Evolutionary conservation across 441 rosid species (phyloP).

Genomic region (Melastoma candidum): DNA sequence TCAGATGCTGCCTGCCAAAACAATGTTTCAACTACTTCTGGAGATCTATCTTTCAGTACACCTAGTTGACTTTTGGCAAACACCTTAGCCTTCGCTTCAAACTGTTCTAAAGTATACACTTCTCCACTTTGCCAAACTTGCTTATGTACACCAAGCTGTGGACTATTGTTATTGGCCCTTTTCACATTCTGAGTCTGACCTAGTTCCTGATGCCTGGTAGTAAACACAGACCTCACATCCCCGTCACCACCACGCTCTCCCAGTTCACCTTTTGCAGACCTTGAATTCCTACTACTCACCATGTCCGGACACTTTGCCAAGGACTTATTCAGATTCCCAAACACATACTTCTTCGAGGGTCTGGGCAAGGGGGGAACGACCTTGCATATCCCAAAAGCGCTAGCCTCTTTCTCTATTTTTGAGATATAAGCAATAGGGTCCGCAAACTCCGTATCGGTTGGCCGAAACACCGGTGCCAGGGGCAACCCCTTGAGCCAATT

Average conservation of each 20-base stretch:
- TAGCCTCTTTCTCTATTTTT: constrained; percentile 88
- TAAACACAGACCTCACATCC: constrained; percentile 72
- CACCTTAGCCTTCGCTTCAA: constrained; percentile 75
- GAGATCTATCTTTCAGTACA: constrained; percentile 55
- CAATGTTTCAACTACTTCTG: constrained; percentile 65
- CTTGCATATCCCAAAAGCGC: constrained; percentile 60
- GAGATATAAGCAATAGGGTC: constrained; percentile 98
- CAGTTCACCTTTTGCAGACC: constrained; percentile 11
- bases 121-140: constrained; percentile 99
- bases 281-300: constrained; percentile 32
- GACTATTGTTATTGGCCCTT: constrained; percentile 29
- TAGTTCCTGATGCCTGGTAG: constrained; percentile 95
- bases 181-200: constrained; percentile 59
- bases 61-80: constrained; percentile 63
- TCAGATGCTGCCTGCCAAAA: constrained; percentile 90
- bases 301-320: constrained; percentile 69
- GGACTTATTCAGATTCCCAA: constrained; percentile 69
- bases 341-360: constrained; percentile 80
- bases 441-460: constrained; percentile 94
- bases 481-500: constrained; percentile 84
- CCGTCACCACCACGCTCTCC: constrained; percentile 23
- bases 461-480: constrained; percentile 82
- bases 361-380: constrained; percentile 68
- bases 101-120: constrained; percentile 85
- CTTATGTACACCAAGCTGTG: constrained; percentile 43